These are phyloP conservation scores for Pseudogymnoascus sp. DNA, from an alignment of 2,329 filamentous ascomycete genomes.

Conservation along the genomic window DNA sequence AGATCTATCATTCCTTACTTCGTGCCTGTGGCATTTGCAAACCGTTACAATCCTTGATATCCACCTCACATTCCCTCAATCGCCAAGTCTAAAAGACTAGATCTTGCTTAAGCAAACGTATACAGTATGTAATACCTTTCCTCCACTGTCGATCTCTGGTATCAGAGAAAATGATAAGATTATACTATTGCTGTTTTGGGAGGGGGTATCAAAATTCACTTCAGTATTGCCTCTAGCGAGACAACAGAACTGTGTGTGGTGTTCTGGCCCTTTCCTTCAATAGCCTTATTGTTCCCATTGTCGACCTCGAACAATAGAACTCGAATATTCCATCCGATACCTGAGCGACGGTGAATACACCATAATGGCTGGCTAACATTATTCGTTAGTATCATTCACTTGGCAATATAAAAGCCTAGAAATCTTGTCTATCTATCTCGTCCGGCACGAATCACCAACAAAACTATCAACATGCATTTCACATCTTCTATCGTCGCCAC, in stretches of 20 bases:
- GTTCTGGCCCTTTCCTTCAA: not conserved
- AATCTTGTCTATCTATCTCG: slow-evolving; percentile 8
- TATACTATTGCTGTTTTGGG: not conserved
- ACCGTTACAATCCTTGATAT: slow-evolving; percentile 1
- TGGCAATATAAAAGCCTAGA: slow-evolving; percentile 9
- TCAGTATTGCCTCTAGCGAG: slow-evolving; percentile 3
- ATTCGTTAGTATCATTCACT: slow-evolving; percentile 1
- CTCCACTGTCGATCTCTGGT: not conserved
- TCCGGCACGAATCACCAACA: slow-evolving; percentile 9
- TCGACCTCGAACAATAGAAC: not conserved
- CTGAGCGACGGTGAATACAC: not conserved
- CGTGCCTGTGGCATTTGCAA: slow-evolving; percentile 9
- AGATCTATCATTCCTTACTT: slow-evolving; percentile 8
- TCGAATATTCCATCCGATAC: slow-evolving; percentile 2
- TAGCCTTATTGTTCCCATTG: slow-evolving; percentile 1
- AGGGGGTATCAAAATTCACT: not conserved
- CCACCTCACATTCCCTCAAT: slow-evolving; percentile 6
- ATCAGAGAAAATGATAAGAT: not conserved
- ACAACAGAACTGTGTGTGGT: not conserved
- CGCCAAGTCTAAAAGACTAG: slow-evolving; percentile 1
- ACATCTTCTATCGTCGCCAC: slow-evolving; percentile 47
- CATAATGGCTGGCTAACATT: slow-evolving; percentile 6
- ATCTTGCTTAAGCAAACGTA: slow-evolving; percentile 6
- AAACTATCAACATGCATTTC: slow-evolving; percentile 37
- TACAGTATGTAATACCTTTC: not conserved